phyloP scores from a whole-genome alignment of 306 rosid genomes.

The Astragalus glycyphyllos region DNA sequence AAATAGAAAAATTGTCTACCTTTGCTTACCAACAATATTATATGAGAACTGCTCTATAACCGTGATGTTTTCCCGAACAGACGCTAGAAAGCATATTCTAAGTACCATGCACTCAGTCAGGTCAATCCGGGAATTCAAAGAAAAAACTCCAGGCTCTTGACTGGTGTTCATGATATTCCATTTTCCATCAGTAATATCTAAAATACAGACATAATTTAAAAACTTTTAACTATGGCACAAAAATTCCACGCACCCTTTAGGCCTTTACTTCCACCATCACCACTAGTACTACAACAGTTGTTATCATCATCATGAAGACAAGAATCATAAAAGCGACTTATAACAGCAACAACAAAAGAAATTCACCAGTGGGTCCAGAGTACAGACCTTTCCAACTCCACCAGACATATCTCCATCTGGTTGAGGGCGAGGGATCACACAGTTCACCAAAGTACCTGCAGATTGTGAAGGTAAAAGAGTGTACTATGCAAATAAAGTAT shows the following conservation, averaged over 20 bases:
- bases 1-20: not conserved
- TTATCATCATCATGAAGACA: not conserved
- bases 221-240: not conserved
- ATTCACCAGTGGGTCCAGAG: not conserved
- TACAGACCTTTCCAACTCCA: slow-evolving; percentile 86
- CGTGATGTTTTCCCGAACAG: not conserved
- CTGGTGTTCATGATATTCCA: not conserved
- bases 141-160: not conserved
- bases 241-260: not conserved
- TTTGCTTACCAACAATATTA: not conserved
- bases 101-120: not conserved
- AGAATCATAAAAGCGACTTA: not conserved
- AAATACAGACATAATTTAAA: not conserved
- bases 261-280: not conserved
- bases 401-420: slow-evolving; percentile 63
- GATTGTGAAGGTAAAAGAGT: slow-evolving; percentile 7
- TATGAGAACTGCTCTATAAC: slow-evolving; percentile 9
- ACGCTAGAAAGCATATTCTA: not conserved
- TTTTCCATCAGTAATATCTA: slow-evolving; percentile 11
- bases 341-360: not conserved
- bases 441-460: slow-evolving; percentile 82
- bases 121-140: not conserved
- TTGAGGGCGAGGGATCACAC: slow-evolving; percentile 85
- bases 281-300: not conserved
- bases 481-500: slow-evolving; percentile 28